A percentile compares a stretch with the other conserved stretches of the same genome.
Evolutionary conservation across 768 basidiomycete species (phyloP).

Genomic region (Lenzites betulinus): DNA sequence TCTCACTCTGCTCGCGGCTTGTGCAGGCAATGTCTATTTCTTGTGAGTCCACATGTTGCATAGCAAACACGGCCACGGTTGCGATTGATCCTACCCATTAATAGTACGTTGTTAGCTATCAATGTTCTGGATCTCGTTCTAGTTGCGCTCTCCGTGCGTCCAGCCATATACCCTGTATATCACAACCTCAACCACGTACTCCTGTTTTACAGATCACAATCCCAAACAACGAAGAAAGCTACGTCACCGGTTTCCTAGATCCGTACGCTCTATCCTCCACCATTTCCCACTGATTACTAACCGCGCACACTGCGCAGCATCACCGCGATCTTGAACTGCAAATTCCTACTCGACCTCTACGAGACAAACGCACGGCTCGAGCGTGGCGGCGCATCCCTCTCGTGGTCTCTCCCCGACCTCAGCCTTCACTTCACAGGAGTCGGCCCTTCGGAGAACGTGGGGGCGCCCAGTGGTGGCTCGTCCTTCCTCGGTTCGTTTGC

Average conservation of each 20-base stretch:
- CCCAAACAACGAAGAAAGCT: no score
- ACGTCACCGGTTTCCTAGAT: no score
- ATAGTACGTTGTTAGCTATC: background rate
- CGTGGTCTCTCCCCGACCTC: background rate
- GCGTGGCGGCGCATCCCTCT: background rate
- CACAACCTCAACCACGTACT: no score
- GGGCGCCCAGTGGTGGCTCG: no score
- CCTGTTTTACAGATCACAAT: no score
- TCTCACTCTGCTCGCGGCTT: no score
- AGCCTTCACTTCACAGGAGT: background rate
- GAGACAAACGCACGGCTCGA: background rate
- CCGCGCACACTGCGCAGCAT: background rate
- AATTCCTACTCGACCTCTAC: background rate
- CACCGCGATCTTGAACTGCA: background rate
- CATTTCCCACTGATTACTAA: no score
- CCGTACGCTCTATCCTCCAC: no score
- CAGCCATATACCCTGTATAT: no score
- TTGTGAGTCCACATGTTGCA: background rate
- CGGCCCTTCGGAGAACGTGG: no score
- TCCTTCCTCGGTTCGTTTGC: no score
- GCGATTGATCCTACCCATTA: background rate
- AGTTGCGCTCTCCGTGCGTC: background rate
- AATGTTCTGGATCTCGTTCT: background rate
- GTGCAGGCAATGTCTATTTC: background rate
- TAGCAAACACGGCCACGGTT: background rate